A percentile compares a stretch with the other conserved stretches of the same genome.
These are phyloP conservation scores for Pyrenophora tritici-repentis DNA, from an alignment of 2,329 filamentous ascomycete genomes.

Conservation along the genomic window DNA sequence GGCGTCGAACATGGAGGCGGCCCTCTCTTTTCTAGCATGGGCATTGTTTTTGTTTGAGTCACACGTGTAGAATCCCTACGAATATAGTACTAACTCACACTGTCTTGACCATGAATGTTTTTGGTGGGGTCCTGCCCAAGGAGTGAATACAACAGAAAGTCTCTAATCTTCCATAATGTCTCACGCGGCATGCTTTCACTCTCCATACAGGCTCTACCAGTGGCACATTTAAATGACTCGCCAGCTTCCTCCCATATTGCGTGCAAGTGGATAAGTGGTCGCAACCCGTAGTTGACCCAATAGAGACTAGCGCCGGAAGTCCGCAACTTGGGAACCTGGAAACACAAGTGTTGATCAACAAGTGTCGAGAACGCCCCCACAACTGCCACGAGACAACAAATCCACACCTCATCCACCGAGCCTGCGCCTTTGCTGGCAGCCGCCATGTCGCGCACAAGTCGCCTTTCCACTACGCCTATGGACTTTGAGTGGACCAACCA, in stretches of 20 bases:
- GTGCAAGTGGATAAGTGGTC: background rate
- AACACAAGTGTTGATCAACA: constrained; percentile 22
- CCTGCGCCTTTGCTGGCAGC: background rate
- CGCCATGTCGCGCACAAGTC: constrained; percentile 38
- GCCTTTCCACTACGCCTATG: constrained; percentile 55
- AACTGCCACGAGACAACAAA: constrained; percentile 6
- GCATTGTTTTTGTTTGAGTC: background rate
- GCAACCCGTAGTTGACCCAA: background rate
- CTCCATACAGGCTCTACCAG: too few species aligned
- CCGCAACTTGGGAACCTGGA: constrained; percentile 17
- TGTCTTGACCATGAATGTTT: background rate
- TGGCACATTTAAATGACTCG: background rate
- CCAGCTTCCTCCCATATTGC: background rate
- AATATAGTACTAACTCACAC: background rate
- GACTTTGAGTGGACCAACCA: constrained; percentile 59
- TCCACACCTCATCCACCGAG: background rate
- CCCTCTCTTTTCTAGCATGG: constrained; percentile 6
- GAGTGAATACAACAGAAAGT: background rate
- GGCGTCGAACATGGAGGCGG: background rate
- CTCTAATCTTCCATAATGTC: background rate
- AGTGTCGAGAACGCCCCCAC: constrained; percentile 15
- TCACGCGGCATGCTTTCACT: background rate
- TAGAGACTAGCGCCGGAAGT: constrained; percentile 21
- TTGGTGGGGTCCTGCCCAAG: too few species aligned
- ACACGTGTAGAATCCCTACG: background rate